Percentiles rank a stretch among this genome's conserved stretches.
These are phyloP conservation scores for Dothistroma pini DNA, from an alignment of 2,329 filamentous ascomycete genomes.

Conservation along the genomic window DNA sequence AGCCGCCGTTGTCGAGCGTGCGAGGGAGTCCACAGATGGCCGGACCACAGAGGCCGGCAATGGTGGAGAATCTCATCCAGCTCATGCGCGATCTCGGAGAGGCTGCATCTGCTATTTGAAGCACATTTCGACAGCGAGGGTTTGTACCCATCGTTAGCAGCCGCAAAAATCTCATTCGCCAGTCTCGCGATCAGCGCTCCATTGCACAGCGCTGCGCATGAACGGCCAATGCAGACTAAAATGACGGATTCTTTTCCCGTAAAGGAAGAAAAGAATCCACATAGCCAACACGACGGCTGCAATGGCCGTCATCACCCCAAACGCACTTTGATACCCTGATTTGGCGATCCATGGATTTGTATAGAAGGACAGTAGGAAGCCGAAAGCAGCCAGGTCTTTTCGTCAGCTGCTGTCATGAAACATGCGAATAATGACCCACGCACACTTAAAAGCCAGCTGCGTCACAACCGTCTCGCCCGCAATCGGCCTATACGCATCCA, in stretches of 20 bases:
- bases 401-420: not conserved
- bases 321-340: slow-evolving; percentile 51
- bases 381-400: slow-evolving; percentile 45
- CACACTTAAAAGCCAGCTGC: slow-evolving; percentile 20
- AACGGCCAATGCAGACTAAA: slow-evolving; percentile 49
- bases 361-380: slow-evolving; percentile 58
- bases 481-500: slow-evolving; percentile 56
- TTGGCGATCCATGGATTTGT: slow-evolving; percentile 56
- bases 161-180: slow-evolving; percentile 3
- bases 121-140: not conserved
- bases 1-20: slow-evolving; percentile 11
- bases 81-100: slow-evolving; percentile 22
- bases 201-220: slow-evolving; percentile 4
- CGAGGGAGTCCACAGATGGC: not conserved
- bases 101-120: slow-evolving; percentile 18
- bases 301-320: slow-evolving; percentile 57
- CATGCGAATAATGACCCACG: not conserved
- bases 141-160: not conserved
- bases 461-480: slow-evolving; percentile 55
- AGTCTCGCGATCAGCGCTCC: slow-evolving; percentile 9
- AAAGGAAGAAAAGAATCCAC: slow-evolving; percentile 52
- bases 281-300: slow-evolving; percentile 45
- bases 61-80: slow-evolving; percentile 23
- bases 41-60: slow-evolving; percentile 19
- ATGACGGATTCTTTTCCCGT: slow-evolving; percentile 49